A percentile compares a stretch with the other conserved stretches of the same genome.
These are phyloP conservation scores for Selaginella tamariscina DNA, from an alignment of 75 land plant species.

Conservation along the genomic window DNA sequence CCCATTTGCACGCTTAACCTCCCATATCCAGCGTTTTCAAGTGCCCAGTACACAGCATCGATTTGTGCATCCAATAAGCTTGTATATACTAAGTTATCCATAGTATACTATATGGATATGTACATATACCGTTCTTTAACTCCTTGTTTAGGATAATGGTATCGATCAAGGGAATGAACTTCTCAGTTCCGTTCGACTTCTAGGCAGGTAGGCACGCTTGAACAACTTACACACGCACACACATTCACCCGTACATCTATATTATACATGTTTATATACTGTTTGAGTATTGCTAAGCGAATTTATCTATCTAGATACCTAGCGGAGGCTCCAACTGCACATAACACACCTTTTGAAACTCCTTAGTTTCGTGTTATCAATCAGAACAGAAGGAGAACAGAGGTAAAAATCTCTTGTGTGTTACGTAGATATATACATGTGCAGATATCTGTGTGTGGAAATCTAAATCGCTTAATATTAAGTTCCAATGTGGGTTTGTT, in stretches of 20 bases:
- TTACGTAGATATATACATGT: no score
- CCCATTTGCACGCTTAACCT: not conserved
- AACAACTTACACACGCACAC: not conserved
- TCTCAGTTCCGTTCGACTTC: conserved; percentile 46
- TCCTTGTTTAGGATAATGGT: conserved; percentile 67
- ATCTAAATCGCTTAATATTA: not conserved
- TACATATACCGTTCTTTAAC: no score
- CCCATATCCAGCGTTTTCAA: not conserved
- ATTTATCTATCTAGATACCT: conserved; percentile 41
- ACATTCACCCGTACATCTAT: not conserved
- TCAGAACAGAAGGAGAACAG: conserved; percentile 52
- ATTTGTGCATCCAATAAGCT: not conserved
- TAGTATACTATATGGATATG: no score
- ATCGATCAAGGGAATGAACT: conserved; percentile 60
- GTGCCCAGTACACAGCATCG: not conserved
- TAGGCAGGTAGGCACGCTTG: conserved; percentile 48
- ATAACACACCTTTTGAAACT: conserved; percentile 46
- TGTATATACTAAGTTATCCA: not conserved
- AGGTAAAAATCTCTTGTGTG: conserved; percentile 30
- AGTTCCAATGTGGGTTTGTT: not conserved
- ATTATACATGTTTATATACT: not conserved
- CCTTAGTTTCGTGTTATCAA: conserved; percentile 46
- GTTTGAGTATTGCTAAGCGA: not conserved
- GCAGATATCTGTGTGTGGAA: no score
- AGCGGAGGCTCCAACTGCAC: conserved; percentile 73